Evolutionary conservation across 75 land plant species (phyloP).

Genomic region (Adiantum capillusveneris): DNA sequence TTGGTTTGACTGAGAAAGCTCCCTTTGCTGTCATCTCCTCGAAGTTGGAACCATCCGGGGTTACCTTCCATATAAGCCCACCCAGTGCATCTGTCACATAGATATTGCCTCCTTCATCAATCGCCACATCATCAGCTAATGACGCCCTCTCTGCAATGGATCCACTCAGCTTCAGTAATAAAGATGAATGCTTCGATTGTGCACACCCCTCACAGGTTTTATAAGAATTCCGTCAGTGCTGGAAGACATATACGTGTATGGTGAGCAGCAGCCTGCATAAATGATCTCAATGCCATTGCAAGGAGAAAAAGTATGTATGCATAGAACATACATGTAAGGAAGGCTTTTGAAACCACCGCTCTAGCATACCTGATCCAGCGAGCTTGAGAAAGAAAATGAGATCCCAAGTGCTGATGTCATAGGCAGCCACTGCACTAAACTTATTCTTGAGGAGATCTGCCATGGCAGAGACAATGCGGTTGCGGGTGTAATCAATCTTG

Average conservation of each 20-base stretch:
- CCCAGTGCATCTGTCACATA: slow-evolving; percentile 52
- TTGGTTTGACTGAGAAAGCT: slow-evolving; percentile 37
- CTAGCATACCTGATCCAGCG: slow-evolving; percentile 29
- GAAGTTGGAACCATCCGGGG: slow-evolving; percentile 27
- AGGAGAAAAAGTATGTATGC: no score
- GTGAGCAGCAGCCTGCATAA: no score
- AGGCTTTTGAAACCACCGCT: no score
- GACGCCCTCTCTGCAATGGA: slow-evolving; percentile 22
- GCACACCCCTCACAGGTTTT: no score
- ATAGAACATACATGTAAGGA: no score
- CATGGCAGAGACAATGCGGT: slow-evolving; percentile 39
- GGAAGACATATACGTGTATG: no score
- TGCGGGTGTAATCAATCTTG: slow-evolving; percentile 41
- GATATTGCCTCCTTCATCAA: slow-evolving; percentile 49
- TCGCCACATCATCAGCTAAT: slow-evolving; percentile 62
- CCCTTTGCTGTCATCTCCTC: slow-evolving; percentile 20
- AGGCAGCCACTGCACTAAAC: slow-evolving; percentile 49
- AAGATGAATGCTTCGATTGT: no score
- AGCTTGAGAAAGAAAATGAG: slow-evolving; percentile 49
- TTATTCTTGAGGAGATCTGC: slow-evolving; percentile 27
- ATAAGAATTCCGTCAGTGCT: no score
- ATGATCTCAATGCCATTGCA: no score
- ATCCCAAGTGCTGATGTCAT: slow-evolving; percentile 49
- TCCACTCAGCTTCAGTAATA: not conserved
- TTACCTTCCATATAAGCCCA: slow-evolving; percentile 60